Conservation (phyloP, 2,329 filamentous ascomycete species). For the Fusarium liriodendri region DNA sequence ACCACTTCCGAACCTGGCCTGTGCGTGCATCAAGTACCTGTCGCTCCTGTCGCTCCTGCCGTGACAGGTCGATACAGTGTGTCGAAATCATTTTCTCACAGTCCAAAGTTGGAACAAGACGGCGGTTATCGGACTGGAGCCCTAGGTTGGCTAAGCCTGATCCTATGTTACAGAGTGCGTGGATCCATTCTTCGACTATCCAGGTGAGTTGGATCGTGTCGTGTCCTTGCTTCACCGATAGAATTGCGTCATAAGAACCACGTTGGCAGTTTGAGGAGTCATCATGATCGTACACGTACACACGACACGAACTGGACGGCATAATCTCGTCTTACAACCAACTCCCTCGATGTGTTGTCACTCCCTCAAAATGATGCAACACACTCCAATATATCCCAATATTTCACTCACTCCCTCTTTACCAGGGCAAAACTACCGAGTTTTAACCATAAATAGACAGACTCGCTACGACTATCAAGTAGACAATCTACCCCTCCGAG, state of each 20-base stretch:
- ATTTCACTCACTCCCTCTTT: not conserved
- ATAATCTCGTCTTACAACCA: slow-evolving; percentile 13
- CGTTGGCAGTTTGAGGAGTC: not conserved
- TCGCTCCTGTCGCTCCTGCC: slow-evolving; percentile 1
- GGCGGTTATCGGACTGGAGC: not conserved
- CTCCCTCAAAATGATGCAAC: not conserved
- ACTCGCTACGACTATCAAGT: not conserved
- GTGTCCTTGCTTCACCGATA: not conserved
- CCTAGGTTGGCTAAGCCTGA: not conserved
- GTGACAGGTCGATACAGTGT: slow-evolving; percentile 25
- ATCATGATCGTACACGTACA: not conserved
- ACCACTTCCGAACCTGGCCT: slow-evolving; percentile 40
- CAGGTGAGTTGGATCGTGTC: not conserved
- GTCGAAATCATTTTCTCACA: not conserved
- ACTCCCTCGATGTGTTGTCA: not conserved
- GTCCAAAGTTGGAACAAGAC: not conserved
- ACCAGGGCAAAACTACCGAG: not conserved
- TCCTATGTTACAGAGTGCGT: not conserved
- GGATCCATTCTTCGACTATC: not conserved
- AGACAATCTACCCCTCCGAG: not conserved
- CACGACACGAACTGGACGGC: not conserved
- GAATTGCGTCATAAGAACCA: not conserved
- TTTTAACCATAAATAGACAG: slow-evolving; percentile 3
- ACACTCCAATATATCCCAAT: slow-evolving; percentile 6
- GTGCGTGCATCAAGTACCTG: slow-evolving; percentile 38